Conservation (phyloP, 2,329 filamentous ascomycete genomes). For the Penicillium palitans region DNA sequence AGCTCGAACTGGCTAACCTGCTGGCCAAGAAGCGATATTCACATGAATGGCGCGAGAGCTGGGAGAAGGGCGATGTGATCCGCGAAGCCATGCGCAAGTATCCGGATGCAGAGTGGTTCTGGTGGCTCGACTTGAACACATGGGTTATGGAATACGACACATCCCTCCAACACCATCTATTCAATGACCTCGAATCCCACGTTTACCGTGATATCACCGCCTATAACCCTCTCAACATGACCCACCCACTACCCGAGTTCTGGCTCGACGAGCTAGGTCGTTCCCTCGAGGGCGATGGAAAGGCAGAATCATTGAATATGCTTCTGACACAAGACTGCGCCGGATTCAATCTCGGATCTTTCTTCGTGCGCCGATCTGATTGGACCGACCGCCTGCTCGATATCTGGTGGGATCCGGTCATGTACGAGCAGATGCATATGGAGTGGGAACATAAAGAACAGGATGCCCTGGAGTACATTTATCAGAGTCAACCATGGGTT, state of each 20-base stretch:
- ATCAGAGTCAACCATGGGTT: conserved; percentile 88
- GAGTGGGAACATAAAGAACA: conserved; percentile 99
- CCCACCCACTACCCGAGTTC: conserved; percentile 71
- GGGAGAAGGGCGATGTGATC: conserved; percentile 97
- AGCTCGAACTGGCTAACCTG: conserved; percentile 96
- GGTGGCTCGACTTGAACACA: conserved; percentile 98
- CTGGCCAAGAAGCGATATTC: conserved; percentile 98
- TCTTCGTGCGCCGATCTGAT: conserved; percentile 79
- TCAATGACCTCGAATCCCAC: conserved; percentile 71
- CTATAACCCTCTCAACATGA: conserved; percentile 93
- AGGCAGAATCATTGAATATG: conserved; percentile 77
- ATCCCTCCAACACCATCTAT: conserved; percentile 87
- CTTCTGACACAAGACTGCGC: conserved; percentile 90
- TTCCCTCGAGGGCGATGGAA: conserved; percentile 74
- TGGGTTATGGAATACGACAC: conserved; percentile 96
- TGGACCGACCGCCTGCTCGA: conserved; percentile 93
- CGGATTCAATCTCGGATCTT: conserved; percentile 95
- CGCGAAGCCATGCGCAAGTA: conserved; percentile 88
- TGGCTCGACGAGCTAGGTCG: conserved; percentile 75
- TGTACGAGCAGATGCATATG: conserved; percentile 98
- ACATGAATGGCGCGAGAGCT: conserved; percentile 98
- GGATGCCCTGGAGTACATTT: conserved; percentile 89
- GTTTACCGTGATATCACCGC: conserved; percentile 94
- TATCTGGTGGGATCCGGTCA: conserved; percentile 97
- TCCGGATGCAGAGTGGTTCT: conserved; percentile 96